Evolutionary conservation across 129 eudicot species (phyloP), one percentile per base, ranked within the genome.

Genomic region (Mikania micrantha): DNA sequence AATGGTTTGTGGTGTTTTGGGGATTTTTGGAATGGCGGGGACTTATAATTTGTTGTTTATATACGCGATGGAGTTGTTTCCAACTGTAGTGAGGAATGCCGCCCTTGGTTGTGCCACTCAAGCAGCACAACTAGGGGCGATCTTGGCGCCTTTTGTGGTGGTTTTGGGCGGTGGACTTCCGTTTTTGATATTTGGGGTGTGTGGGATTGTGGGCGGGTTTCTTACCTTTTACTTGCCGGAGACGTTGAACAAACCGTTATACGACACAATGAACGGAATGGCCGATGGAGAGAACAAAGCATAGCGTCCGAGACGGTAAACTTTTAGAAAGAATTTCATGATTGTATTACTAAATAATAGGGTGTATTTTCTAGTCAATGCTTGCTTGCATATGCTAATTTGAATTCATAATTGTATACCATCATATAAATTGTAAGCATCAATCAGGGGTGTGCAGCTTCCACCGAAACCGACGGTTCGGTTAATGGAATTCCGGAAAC

Each of bases 21-120:
- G 99, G 80, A 94, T 94, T 17, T 94, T 94, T 32, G 97, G 96
- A 29, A 87, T 94, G 99, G 95, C 97, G 2, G 99, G 90, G 48
- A 94, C 93, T 36, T 94, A 94, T 27, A 94, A 94, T 52, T 60
- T 94, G 73, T 25, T 94, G 78, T 94, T 89, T 48, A 85, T 94
- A 59, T 94, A 94, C 24, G 83, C 96, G 17, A 65, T 79, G 76
- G 99, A 94, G 85, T 74, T 94, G 81, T 94, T 94, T 71, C 99
- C 99, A 0, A 94, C 99, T 2, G 96, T 90, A 73, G 99, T 94
- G 45, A 89, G 99, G 35, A 94, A 87, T 15, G 93, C 99, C 1
- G 99, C 99, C 2, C 78, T 94, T n/a, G 97, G 99, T 7, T 80
- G 95, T 57, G 93, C 97, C 0, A 79, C 97, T 50, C 99, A 94